phyloP scores from a whole-genome alignment of 2,329 filamentous ascomycete genomes.

The Emergomyces africanus region DNA sequence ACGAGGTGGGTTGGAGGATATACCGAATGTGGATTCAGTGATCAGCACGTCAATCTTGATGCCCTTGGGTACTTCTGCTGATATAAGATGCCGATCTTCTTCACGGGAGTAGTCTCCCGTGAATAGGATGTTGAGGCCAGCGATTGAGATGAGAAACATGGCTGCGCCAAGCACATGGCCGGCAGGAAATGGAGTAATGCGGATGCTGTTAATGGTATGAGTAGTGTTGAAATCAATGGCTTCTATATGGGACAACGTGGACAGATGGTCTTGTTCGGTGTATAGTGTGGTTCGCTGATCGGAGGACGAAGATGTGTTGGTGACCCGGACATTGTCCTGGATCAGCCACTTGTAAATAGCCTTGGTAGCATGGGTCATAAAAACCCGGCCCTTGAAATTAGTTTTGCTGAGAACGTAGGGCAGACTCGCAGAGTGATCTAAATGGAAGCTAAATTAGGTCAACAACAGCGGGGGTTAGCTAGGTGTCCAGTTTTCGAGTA shows the following conservation, averaged over 20 bases:
- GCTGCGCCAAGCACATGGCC: slow-evolving; percentile 96
- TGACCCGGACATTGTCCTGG: slow-evolving; percentile 88
- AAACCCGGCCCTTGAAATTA: slow-evolving; percentile 90
- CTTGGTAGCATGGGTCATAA: slow-evolving; percentile 99
- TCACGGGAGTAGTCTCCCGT: slow-evolving; percentile 96
- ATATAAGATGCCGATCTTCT: slow-evolving; percentile 88
- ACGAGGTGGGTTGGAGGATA: slow-evolving; percentile 83
- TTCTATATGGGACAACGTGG: slow-evolving; percentile 87
- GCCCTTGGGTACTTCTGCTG: slow-evolving; percentile 75
- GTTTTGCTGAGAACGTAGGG: slow-evolving; percentile 97
- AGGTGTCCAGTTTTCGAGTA: background rate
- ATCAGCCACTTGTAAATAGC: slow-evolving; percentile 99
- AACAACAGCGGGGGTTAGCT: slow-evolving; percentile 13
- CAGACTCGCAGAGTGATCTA: slow-evolving; percentile 96
- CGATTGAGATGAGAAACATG: slow-evolving; percentile 97
- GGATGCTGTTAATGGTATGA: slow-evolving; percentile 90
- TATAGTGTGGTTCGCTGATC: slow-evolving; percentile 61
- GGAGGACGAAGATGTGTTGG: slow-evolving; percentile 51
- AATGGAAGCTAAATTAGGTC: slow-evolving; percentile 63
- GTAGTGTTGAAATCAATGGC: slow-evolving; percentile 98
- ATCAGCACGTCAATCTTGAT: slow-evolving; percentile 94
- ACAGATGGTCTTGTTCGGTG: slow-evolving; percentile 87
- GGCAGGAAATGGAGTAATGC: slow-evolving; percentile 92
- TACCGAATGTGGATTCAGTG: slow-evolving; percentile 93
- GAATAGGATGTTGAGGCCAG: slow-evolving; percentile 91